Base-by-base conservation (phyloP, 31 red algal genomes). In the Odonthalia washingtoniensis region DNA sequence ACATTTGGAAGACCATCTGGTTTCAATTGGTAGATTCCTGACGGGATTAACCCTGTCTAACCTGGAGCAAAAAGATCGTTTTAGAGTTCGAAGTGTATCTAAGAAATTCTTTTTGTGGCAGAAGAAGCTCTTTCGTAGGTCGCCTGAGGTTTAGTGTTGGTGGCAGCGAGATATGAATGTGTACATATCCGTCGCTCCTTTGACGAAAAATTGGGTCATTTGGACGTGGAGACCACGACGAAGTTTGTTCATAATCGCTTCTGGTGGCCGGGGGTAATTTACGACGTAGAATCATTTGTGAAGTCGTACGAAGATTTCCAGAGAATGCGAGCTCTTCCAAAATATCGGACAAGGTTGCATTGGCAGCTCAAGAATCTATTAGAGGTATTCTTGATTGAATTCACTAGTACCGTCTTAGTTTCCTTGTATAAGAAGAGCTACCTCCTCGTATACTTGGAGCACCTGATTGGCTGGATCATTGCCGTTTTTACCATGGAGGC, bases 191-290 rank as follows among this genome's bases (percentile, higher is more conserved):
- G 9, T 6, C 9, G 12, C 9, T 9, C 67, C 6, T 36, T 70
- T 34, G 6, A 70, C 9, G 33, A 70, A 6, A 26, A 70, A 30
- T 9, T 70, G 6, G 67, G 27, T 36, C 67, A 70, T 30, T 30
- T 6, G 67, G 67, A 70, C 9, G 67, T 30, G 9, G 33, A 30
- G 26, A 34, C 67, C 26, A 34, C 67, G 6, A 12, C 9, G 12
- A 70, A 12, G 26, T 70, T 70, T 36, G 9, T 70, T 36, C 16
- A 12, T 70, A 14, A 30, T 34, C 26, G 67, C 26, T 70, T 70
- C 67, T 70, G 67, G 67, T 70, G 27, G 67, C 67, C 67, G n/a
- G 26, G 12, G 14, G 27, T 70, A 26, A 30, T 6, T 70, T 26
- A 30, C 14, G 67, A 70, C 27, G 27, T 70, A 6, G 9, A 30